Evolutionary conservation across 2,329 filamentous ascomycete species (phyloP).

Genomic region (Emericellopsis cladophorae): DNA sequence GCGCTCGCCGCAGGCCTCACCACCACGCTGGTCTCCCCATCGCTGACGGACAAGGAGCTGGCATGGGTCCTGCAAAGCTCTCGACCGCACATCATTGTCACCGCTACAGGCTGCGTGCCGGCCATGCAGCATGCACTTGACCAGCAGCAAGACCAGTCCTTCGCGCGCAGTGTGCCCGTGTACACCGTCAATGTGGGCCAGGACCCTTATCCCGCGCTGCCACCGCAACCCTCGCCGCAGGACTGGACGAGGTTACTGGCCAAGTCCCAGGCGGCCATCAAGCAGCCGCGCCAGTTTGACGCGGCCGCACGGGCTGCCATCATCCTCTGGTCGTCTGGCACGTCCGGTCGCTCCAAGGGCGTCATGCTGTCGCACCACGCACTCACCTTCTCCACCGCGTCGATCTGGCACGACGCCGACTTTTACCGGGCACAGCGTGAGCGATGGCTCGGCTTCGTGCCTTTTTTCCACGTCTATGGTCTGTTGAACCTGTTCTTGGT

Average conservation of each 20-base stretch:
- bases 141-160: slow-evolving; percentile 17
- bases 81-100: slow-evolving; percentile 22
- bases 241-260: slow-evolving; percentile 48
- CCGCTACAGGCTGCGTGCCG: slow-evolving; percentile 13
- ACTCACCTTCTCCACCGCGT: slow-evolving; percentile 42
- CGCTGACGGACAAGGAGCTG: slow-evolving; percentile 23
- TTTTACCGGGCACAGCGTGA: slow-evolving; percentile 21
- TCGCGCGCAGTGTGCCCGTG: slow-evolving; percentile 35
- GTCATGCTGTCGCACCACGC: slow-evolving; percentile 61
- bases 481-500: slow-evolving; percentile 46
- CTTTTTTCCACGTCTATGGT: slow-evolving; percentile 56
- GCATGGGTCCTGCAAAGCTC: slow-evolving; percentile 27
- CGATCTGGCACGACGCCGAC: slow-evolving; percentile 36
- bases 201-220: slow-evolving; percentile 14
- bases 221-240: not conserved
- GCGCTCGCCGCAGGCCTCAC: slow-evolving; percentile 25
- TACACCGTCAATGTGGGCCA: slow-evolving; percentile 36
- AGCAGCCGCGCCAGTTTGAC: slow-evolving; percentile 22
- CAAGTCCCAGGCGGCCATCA: slow-evolving; percentile 32
- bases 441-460: slow-evolving; percentile 49
- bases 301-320: slow-evolving; percentile 42
- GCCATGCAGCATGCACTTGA: slow-evolving; percentile 20
- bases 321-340: slow-evolving; percentile 41
- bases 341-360: slow-evolving; percentile 63
- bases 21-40: slow-evolving; percentile 24